Base-by-base conservation (phyloP, 768 basidiomycete genomes). In the Hydnum rufescens region DNA sequence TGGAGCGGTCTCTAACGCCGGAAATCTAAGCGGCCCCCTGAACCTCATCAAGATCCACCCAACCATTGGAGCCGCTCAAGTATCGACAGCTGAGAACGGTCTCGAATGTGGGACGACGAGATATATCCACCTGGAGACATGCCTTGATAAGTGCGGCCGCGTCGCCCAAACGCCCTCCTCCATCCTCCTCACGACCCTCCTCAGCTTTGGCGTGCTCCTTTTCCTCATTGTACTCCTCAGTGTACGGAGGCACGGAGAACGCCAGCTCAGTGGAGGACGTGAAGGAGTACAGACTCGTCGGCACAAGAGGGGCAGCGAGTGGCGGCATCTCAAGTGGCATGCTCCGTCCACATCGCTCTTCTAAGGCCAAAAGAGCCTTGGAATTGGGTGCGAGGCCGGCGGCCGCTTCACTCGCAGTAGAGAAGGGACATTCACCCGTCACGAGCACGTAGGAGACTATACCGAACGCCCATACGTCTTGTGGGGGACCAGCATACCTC, bases 381-480 rank as follows among this genome's bases (percentile, higher is more conserved):
- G 58, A 54, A 2, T 57, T 63, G 1, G 61, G 56, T 5, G 70
- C 66, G 5, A 93, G 69, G 1, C 89, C 87, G 43, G 79, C 82
- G 59, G 92, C 85, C 0, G 90, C 87, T 63, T 96, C 92, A 34
- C 79, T 82, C 1, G 90, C 81, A 18, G 83, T 87, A 67, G 80
- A 77, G 68, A 90, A 92, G 1, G 87, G 87, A 61, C 88, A 92
- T 68, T 93, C 88, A 4, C 88, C 87, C 22, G 82, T 75, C 18
- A 97, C 74, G 56, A 99, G 75, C 53, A 99, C 93, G 64, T 90
- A 99, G 8, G 81, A 89, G 22, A 99, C 88, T 23, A 97, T 90
- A 13, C 93, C 93, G 55, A 93, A 85, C 0, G 93, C 93, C 92
- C 93, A 99, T 2, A 96, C 84, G 59, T 99, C 93, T 65, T 96